Evolutionary conservation across 2,329 filamentous ascomycete genomes (phyloP), one percentile per base, ranked within the genome.

Genomic region (Chaetothyriales sp.): DNA sequence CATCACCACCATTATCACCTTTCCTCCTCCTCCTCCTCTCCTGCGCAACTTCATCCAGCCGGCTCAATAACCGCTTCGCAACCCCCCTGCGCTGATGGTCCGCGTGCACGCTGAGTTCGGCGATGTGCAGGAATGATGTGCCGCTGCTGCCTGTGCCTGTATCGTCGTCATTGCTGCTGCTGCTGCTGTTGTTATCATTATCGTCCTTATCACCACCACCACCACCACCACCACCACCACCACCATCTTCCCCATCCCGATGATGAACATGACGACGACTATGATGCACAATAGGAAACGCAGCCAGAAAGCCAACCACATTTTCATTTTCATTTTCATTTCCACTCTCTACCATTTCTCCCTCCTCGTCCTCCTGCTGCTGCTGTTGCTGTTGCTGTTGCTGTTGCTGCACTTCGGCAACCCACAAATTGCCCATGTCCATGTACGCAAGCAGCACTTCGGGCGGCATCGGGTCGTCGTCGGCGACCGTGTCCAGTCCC

Each of bases 221-320:
- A n/a, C n/a, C n/a, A n/a, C n/a, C n/a, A n/a, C n/a, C n/a, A n/a
- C n/a, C n/a, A n/a, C n/a, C n/a, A n/a, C n/a, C n/a, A 8, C 20
- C 18, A 3, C 2, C 47, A 2, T 44, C 18, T 44, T 8, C 43
- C 15, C 22, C 10, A n/a, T 12, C 25, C 12, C 15, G 9, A 22
- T 47, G 47, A 8, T 19, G 3, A 22, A 42, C 42, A 8, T 19
- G 3, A 25, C 6, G 43, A n/a, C 10, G 28, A 9, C 15, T 18
- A 22, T 47, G 47, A 8, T 19, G 5, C 9, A 50, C 28, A 18
- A 49, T 43, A 2, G 48, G 43, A 36, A 53, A 48, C 7, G 19
- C 22, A 1, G 45, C 51, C n/a, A 53, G 28, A 36, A 53, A 53
- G 18, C 51, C 51, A 19, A 53, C 44, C n/a, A 50, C 36, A 10